These are phyloP conservation scores for Penicillium turbatum DNA, from an alignment of 495 filamentous ascomycete genomes.

Conservation along the genomic window DNA sequence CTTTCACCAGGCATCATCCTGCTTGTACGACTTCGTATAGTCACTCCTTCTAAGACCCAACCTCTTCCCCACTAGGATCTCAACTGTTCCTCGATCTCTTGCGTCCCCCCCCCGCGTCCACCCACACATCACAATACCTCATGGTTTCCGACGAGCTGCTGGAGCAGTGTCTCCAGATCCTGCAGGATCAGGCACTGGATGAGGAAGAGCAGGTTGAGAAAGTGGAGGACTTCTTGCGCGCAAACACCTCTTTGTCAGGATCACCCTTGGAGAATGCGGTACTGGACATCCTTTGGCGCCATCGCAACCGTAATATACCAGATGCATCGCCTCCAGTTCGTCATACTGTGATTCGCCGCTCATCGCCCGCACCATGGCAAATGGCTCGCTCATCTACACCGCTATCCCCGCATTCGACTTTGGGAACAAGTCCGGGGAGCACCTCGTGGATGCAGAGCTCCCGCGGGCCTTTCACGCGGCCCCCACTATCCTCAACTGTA, in stretches of 20 bases:
- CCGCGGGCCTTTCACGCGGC: conserved; percentile 66
- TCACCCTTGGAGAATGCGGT: conserved; percentile 81
- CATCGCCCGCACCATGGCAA: conserved; percentile 93
- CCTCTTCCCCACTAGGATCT: not conserved
- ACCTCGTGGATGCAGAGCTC: conserved; percentile 70
- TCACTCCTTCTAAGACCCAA: not conserved
- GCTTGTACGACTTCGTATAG: not conserved
- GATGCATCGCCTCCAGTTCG: conserved; percentile 75
- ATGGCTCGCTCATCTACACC: conserved; percentile 73
- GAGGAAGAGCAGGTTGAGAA: conserved; percentile 96
- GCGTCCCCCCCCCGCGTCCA: conserved; percentile 8
- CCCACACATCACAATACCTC: conserved; percentile 4
- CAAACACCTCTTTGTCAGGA: conserved; percentile 72
- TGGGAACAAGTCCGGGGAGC: conserved; percentile 72
- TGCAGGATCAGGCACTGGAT: conserved; percentile 75
- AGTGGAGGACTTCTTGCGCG: conserved; percentile 78
- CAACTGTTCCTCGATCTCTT: conserved; percentile 5
- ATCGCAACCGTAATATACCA: conserved; percentile 70
- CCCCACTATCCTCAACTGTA: conserved; percentile 44
- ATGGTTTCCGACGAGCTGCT: conserved; percentile 94
- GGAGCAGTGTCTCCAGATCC: conserved; percentile 82
- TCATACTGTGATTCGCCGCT: conserved; percentile 82
- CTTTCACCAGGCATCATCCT: not conserved
- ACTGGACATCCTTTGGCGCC: conserved; percentile 88
- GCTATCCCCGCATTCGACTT: conserved; percentile 64